phyloP scores from a whole-genome alignment of 139 green algal genomes.

The Closterium sp. region DNA sequence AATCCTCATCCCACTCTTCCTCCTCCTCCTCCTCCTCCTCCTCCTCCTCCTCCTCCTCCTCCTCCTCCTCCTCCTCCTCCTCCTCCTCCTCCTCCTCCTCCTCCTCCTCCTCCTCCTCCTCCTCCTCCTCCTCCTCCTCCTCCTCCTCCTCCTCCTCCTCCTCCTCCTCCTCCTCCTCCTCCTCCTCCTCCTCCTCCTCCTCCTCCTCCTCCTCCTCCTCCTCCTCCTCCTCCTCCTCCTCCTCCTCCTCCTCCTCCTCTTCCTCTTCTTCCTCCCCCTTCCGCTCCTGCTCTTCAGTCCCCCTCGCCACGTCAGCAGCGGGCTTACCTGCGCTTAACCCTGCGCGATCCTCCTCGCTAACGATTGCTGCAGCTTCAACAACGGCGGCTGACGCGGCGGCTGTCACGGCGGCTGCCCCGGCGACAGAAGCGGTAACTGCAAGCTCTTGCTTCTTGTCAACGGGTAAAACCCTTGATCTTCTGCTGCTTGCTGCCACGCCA shows the following conservation, averaged over 20 bases:
- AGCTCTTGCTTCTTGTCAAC: too few relatives aligned
- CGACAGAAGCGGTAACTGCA: too few relatives aligned
- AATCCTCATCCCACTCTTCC: background rate
- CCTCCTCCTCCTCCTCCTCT: background rate
- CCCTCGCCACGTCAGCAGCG: background rate
- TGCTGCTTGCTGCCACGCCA: too few relatives aligned
- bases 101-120: slow-evolving; percentile 9
- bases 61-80: slow-evolving; percentile 1
- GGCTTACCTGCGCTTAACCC: too few relatives aligned
- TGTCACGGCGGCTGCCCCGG: too few relatives aligned
- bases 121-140: slow-evolving; percentile 17
- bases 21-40: slow-evolving; percentile 22
- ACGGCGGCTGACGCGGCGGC: too few relatives aligned
- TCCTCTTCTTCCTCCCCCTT: slow-evolving; percentile 5
- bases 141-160: background rate
- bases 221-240: slow-evolving; percentile 21
- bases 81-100: slow-evolving; percentile 33
- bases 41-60: background rate
- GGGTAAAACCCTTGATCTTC: too few relatives aligned
- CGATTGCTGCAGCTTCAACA: too few relatives aligned
- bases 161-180: slow-evolving; percentile 14
- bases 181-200: slow-evolving; percentile 32
- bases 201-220: background rate
- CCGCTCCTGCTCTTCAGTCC: background rate
- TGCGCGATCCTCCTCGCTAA: too few relatives aligned